A percentile compares a stretch with the other conserved stretches of the same genome.
Conservation (phyloP, 2,329 filamentous ascomycete species). For the Sporothrix curviconia region DNA sequence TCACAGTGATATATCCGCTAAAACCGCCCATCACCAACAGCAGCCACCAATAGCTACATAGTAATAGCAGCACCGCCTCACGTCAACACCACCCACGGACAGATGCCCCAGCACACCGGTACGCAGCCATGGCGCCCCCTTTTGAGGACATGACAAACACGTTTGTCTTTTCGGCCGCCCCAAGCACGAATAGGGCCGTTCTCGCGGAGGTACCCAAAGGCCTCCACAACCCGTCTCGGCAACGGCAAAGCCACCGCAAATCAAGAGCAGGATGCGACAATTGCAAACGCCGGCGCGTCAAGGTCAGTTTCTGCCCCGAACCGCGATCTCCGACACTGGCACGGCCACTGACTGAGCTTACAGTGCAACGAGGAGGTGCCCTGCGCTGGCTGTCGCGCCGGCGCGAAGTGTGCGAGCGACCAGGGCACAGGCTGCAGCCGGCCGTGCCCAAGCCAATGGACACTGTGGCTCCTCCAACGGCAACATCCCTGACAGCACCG, state of each 20-base stretch:
- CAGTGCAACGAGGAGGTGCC: slow-evolving; percentile 21
- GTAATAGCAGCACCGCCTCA: too few relatives aligned
- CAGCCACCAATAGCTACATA: too few relatives aligned
- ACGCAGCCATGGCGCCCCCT: not conserved
- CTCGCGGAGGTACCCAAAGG: slow-evolving; percentile 20
- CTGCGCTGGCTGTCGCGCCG: slow-evolving; percentile 20
- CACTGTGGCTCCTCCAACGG: not conserved
- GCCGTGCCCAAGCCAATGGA: not conserved
- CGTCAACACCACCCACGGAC: too few relatives aligned
- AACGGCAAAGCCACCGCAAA: slow-evolving; percentile 21
- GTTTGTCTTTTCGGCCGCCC: slow-evolving; percentile 17
- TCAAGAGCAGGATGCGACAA: slow-evolving; percentile 21
- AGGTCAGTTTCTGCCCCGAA: slow-evolving; percentile 14
- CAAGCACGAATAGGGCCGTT: slow-evolving; percentile 1
- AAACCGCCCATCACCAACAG: not conserved
- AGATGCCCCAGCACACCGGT: not conserved
- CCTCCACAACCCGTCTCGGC: slow-evolving; percentile 15
- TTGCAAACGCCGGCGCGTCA: slow-evolving; percentile 23
- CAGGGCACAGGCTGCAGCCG: not conserved
- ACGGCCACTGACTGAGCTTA: too few relatives aligned
- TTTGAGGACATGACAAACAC: slow-evolving; percentile 19
- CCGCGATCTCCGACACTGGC: not conserved
- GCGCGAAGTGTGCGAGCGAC: slow-evolving; percentile 20
- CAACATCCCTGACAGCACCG: not conserved
- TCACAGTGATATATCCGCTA: too few relatives aligned